Percentiles rank a stretch among this genome's conserved stretches.
Evolutionary conservation across 2,329 filamentous ascomycete species (phyloP).

Genomic region (Eurotiales sp.): DNA sequence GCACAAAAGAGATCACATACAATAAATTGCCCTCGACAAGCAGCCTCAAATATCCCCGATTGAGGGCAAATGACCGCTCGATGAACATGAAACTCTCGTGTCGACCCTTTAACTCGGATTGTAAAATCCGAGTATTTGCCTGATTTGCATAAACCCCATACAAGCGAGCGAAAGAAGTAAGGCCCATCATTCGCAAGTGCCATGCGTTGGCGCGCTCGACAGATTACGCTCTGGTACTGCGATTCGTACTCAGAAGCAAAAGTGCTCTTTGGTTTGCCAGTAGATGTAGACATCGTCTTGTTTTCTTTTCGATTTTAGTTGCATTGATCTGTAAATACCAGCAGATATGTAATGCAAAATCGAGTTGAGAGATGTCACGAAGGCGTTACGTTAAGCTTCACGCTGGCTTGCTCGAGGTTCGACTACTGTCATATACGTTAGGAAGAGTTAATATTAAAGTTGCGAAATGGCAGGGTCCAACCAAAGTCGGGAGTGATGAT

Average conservation of each 20-base stretch:
- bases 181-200: slow-evolving; percentile 5
- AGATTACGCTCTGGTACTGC: neutral
- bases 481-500: neutral
- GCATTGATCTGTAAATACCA: neutral
- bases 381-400: neutral
- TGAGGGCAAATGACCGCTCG: slow-evolving; percentile 17
- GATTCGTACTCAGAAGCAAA: neutral
- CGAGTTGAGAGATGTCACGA: neutral
- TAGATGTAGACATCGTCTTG: neutral
- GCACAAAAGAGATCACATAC: neutral
- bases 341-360: neutral
- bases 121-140: slow-evolving; percentile 17
- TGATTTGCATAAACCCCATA: slow-evolving; percentile 13
- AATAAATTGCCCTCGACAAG: slow-evolving; percentile 16
- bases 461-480: neutral
- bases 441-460: neutral
- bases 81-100: slow-evolving; percentile 16
- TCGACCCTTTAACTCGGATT: slow-evolving; percentile 10
- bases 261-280: neutral
- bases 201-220: neutral
- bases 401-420: no score
- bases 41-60: slow-evolving; percentile 16
- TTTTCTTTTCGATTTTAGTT: neutral
- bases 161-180: slow-evolving; percentile 9
- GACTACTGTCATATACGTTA: no score